phyloP scores from a whole-genome alignment of 805 yeast genomes.

The Nakazawaea siamensis region DNA sequence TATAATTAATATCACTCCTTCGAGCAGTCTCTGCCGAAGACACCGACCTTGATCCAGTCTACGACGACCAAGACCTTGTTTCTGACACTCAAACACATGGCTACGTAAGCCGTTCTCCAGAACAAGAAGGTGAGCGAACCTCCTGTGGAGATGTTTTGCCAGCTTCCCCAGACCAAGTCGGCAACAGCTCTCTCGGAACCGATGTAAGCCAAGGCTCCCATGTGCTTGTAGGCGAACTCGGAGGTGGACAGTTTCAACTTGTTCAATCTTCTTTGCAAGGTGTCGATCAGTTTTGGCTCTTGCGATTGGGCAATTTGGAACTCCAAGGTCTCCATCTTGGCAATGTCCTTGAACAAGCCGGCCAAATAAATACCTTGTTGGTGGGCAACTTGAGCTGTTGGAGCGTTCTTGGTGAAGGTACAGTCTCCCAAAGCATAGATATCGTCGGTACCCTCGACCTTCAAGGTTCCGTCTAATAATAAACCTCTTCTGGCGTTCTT shows the following conservation, averaged over 20 bases:
- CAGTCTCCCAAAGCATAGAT: conserved; percentile 93
- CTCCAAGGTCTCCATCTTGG: conserved; percentile 52
- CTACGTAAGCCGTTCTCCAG: conserved; percentile 92
- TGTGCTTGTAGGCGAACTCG: conserved; percentile 75
- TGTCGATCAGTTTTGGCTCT: conserved; percentile 25
- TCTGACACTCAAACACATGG: conserved; percentile 86
- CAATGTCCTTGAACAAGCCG: conserved; percentile 53
- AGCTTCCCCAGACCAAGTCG: conserved; percentile 72
- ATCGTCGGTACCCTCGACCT: conserved; percentile 72
- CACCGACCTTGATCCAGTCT: conserved; percentile 83
- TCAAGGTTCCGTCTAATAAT: conserved; percentile 72
- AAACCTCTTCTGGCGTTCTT: conserved; percentile 88
- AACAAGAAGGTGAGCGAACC: conserved; percentile 84
- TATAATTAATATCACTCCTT: conserved; percentile 42
- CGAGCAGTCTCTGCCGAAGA: conserved; percentile 92
- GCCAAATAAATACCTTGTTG: conserved; percentile 88
- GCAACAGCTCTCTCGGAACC: conserved; percentile 94
- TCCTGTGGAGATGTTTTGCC: conserved; percentile 73
- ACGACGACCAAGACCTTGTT: conserved; percentile 78
- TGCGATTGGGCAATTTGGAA: conserved; percentile 28
- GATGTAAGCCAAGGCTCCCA: conserved; percentile 91
- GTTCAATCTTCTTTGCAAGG: conserved; percentile 37
- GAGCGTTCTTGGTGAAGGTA: conserved; percentile 84
- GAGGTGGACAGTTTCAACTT: conserved; percentile 32
- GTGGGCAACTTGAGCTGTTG: conserved; percentile 96